Evolutionary conservation across 164 flowering plant genomes (phyloP).

Genomic region (Kalanchoe fedtschenkoi): DNA sequence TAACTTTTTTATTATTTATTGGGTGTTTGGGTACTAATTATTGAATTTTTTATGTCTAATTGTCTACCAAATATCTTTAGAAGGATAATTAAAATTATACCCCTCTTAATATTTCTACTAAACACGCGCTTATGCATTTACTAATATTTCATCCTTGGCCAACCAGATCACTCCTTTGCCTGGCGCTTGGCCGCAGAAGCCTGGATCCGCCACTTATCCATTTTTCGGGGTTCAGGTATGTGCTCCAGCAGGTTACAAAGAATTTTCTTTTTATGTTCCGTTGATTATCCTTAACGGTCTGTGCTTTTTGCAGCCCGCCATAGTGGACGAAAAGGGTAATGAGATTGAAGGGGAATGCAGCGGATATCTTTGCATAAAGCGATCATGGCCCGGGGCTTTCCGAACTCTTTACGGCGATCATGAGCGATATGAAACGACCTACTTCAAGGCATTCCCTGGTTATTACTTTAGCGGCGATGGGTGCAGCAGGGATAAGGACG

Average conservation of each 20-base stretch:
- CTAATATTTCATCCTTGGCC: neutral
- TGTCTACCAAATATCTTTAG: no score
- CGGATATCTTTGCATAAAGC: constrained; percentile 80
- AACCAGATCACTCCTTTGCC: constrained; percentile 88
- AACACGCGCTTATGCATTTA: no score
- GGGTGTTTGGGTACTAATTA: no score
- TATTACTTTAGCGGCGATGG: constrained; percentile 93
- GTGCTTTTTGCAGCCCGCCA: constrained; percentile 55
- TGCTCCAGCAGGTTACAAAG: neutral
- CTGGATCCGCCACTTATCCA: constrained; percentile 96
- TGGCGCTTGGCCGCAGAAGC: constrained; percentile 99
- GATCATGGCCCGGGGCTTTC: constrained; percentile 98
- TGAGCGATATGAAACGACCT: constrained; percentile 97
- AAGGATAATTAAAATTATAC: no score
- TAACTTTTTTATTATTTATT: no score
- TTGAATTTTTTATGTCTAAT: no score
- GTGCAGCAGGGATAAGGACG: constrained; percentile 79
- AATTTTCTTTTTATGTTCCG: neutral
- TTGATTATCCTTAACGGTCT: constrained; percentile 5
- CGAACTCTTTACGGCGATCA: constrained; percentile 95
- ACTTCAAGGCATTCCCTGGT: constrained; percentile 89
- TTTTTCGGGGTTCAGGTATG: constrained; percentile 69
- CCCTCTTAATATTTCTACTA: no score
- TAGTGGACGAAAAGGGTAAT: constrained; percentile 91
- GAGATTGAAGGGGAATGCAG: constrained; percentile 96